Percentiles rank a stretch among this genome's conserved stretches.
Evolutionary conservation across 176 grass and related monocot species (phyloP).

Genomic region (maize (Zea mays)): Zm-B73-REFERENCE-NAM-5.0 NC_050096.1:34904501-34905000

Average conservation of each 20-base stretch:
- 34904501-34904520: constrained; percentile 73
- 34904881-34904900: too few relatives aligned
- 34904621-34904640: constrained; percentile 4
- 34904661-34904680: neutral
- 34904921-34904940: too few relatives aligned
- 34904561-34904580: constrained; percentile 61
- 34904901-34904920: too few relatives aligned
- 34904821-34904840: too few relatives aligned
- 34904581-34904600: constrained; percentile 14
- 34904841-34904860: too few relatives aligned
- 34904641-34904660: neutral
- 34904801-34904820: neutral
- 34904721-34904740: neutral
- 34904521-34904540: constrained; percentile 88
- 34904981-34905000: too few relatives aligned
- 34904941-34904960: too few relatives aligned
- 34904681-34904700: neutral
- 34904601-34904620: neutral
- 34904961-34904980: too few relatives aligned
- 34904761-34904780: neutral
- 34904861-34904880: too few relatives aligned
- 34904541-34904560: constrained; percentile 89
- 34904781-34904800: neutral
- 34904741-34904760: neutral
- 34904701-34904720: neutral